Evolutionary conservation across 169 alveolate species (phyloP).

Genomic region (Besnoitia besnoiti): DNA sequence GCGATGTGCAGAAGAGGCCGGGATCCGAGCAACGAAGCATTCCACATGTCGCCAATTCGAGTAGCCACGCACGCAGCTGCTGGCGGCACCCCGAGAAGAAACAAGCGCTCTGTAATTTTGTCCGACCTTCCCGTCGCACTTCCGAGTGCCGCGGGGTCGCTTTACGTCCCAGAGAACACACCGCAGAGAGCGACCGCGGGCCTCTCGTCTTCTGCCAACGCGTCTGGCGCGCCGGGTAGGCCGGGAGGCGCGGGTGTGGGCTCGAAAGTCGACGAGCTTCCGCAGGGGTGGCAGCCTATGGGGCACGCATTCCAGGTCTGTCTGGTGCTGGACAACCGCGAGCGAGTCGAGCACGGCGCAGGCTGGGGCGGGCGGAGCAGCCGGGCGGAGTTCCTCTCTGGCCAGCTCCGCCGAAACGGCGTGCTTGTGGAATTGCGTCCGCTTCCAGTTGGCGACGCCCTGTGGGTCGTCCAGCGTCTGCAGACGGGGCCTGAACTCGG

Average conservation of each 20-base stretch:
- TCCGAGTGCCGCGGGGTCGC: too few relatives aligned
- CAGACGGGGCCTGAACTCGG: not conserved
- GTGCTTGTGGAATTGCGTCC: conserved; percentile 18
- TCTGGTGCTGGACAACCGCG: not conserved
- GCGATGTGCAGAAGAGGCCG: too few relatives aligned
- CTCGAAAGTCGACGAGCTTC: not conserved
- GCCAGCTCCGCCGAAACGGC: conserved; percentile 28
- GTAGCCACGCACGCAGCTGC: too few relatives aligned
- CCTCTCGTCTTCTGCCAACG: not conserved
- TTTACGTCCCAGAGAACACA: not conserved
- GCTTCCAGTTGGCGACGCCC: conserved; percentile 33
- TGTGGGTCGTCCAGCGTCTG: conserved; percentile 5
- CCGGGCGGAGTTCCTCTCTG: conserved; percentile 1
- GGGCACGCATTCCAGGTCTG: not conserved
- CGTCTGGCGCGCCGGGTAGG: not conserved
- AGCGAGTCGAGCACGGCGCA: conserved; percentile 18
- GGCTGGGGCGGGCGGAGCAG: conserved; percentile 9
- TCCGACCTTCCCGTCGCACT: too few relatives aligned
- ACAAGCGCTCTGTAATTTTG: too few relatives aligned
- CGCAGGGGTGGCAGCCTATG: not conserved
- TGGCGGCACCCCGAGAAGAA: too few relatives aligned
- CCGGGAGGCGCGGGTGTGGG: not conserved
- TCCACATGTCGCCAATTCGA: too few relatives aligned
- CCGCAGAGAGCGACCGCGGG: not conserved
- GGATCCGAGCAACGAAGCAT: too few relatives aligned